Base-by-base conservation (phyloP, 129 eudicot species). In the Centaurea solstitialis region DNA sequence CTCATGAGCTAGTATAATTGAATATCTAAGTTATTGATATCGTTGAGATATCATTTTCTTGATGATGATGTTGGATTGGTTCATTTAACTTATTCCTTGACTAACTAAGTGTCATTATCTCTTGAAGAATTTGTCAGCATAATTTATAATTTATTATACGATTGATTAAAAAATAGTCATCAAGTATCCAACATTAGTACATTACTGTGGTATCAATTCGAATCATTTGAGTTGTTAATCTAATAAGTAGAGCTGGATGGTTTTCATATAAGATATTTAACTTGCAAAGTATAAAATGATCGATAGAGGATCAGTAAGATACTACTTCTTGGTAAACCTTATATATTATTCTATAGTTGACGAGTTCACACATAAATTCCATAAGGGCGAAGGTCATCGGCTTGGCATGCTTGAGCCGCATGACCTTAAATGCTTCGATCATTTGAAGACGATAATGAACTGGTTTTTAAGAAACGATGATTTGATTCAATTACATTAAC, bases 61-160 rank as follows among this genome's bases (percentile, higher is more conserved):
- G 57, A 74, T 40, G 68, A 68, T 43, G 17, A 22, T 66, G 79
- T 9, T 15, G 28, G 79, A 66, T 35, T 28, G 10, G 15, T 21
- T 74, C 17, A 22, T 41, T 12, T 79, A 71, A 13, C 12, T 72
- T 71, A 72, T 59, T 72, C 7, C 11, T 59, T 79, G 77, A 79
- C 77, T 33, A 79, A 53, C 72, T 35, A 79, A 79, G 70, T 35
- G 59, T 72, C 83, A 23, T 65, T n/a, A 53, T 37, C 10, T 59
- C 47, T 40, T 80, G 73, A 72, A 75, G 43, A 22, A 23, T 15
- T 26, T 9, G 4, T 15, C 45, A 38, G 7, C 39, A 61, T 41
- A 80, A 80, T 6, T 61, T 72, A 41, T 72, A 61, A 39, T 72
- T 80, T 80, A 80, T 38, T 22, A 43, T 28, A 39, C 28, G 13